Evolutionary conservation across 1,284 basidiomycete species (phyloP), one percentile per base, ranked within the genome.

Genomic region (Austroboletus novae-zelandiae): DNA sequence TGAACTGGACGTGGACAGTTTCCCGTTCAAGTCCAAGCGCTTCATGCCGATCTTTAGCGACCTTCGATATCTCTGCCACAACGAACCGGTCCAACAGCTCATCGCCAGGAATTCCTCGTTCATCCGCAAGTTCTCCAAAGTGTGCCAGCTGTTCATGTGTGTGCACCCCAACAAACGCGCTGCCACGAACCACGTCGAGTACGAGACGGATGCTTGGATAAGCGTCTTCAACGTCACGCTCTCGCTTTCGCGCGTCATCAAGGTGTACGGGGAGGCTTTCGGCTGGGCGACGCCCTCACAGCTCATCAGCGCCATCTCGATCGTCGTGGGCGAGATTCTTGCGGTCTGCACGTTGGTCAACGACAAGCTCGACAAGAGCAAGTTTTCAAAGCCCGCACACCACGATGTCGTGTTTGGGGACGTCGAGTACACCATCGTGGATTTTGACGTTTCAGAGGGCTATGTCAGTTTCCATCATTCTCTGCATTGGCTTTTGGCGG

Each of bases 381-480:
- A 86, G 59, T 91, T 89, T 60, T 61, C 70, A 3, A 75, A 77
- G 8, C 79, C 86, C 10, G 60, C 64, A 1, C 87, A 82, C 66
- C 86, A 91, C 61, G 66, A 77, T 2, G 81, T 91, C 36, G 62
- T 68, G 13, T 92, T 92, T 61, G 84, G 80, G 15, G 79, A 78
- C 31, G 70, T 68, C n/a, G 60, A 69, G 3, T 88, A 84, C 60
- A 71, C 79, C 13, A 74, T 90, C 42, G 75, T 95, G 42, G 70
- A 89, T 13, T 91, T 91, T 64, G 83, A 91, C 53, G 87, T 94
- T 4, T 71, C 86, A 60, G 82, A 86, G n/a, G 84, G 87, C 10
- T 86, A 83, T 77, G 85, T 93, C 51, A 94, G 91, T 69, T 98
- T 98, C 70, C 96, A 98, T 65, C 94, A 98, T 66, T 93, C 94